phyloP scores from a whole-genome alignment of 2,329 filamentous ascomycete species.

The Ciborinia camelliae region DNA sequence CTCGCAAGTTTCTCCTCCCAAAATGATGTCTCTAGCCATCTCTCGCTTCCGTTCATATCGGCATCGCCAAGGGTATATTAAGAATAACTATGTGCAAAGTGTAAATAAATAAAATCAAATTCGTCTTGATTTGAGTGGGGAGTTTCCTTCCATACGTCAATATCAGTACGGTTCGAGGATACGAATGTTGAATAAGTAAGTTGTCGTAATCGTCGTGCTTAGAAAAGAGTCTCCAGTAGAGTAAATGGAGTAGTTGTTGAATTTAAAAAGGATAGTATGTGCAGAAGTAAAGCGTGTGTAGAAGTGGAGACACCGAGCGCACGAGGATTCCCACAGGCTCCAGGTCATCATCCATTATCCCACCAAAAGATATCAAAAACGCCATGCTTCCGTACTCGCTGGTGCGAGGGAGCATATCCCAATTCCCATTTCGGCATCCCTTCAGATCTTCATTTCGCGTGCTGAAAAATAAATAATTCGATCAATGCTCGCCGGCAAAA shows the following conservation, averaged over 20 bases:
- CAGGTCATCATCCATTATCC: conserved; percentile 26
- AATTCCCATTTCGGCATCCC: conserved; percentile 22
- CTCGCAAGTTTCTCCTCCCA: not conserved
- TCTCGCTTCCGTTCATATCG: not conserved
- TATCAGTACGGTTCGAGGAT: conserved; percentile 1
- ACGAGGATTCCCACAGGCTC: conserved; percentile 37
- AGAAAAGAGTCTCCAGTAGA: not conserved
- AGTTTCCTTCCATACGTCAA: not conserved
- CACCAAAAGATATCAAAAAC: conserved; percentile 28
- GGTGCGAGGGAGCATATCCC: conserved; percentile 23
- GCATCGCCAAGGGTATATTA: conserved; percentile 8
- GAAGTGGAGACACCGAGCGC: conserved; percentile 32
- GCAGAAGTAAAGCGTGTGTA: conserved; percentile 23
- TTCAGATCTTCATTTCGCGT: conserved; percentile 32
- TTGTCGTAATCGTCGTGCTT: conserved; percentile 11
- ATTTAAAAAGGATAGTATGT: conserved; percentile 25
- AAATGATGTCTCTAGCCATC: conserved; percentile 6
- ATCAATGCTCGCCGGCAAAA: conserved; percentile 39
- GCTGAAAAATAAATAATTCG: conserved; percentile 30
- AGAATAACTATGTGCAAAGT: conserved; percentile 1
- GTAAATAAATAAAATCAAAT: conserved; percentile 4
- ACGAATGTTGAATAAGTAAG: conserved; percentile 11
- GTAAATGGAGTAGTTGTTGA: conserved; percentile 23
- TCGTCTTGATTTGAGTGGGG: conserved; percentile 6
- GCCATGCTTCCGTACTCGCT: conserved; percentile 30